These are phyloP conservation scores for Gamarada debralockiae DNA, from an alignment of 495 filamentous ascomycete species.

Conservation along the genomic window DNA sequence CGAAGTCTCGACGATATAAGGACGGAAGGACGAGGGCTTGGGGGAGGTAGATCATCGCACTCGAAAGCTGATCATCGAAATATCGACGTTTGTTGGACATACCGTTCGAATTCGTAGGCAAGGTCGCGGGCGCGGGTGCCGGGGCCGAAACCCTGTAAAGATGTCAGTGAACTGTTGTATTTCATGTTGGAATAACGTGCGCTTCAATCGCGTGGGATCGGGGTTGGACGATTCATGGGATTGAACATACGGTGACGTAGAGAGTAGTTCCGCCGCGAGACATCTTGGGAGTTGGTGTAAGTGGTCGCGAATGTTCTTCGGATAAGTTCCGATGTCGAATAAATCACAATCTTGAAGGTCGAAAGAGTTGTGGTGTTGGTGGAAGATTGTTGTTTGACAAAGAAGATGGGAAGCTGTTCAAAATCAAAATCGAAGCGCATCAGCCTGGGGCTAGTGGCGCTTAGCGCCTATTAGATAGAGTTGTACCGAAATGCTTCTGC, in stretches of 20 bases:
- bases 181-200: not conserved
- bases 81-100: conserved; percentile 54
- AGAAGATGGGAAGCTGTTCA: not conserved
- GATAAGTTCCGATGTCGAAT: not conserved
- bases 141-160: conserved; percentile 86
- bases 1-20: conserved; percentile 27
- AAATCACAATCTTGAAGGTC: not conserved
- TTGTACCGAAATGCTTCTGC: no score
- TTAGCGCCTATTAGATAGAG: no score
- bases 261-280: conserved; percentile 93
- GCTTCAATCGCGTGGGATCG: not conserved
- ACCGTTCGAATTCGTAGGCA: conserved; percentile 99
- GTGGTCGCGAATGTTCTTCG: no score
- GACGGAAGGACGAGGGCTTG: conserved; percentile 34
- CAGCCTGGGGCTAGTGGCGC: no score
- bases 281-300: conserved; percentile 47
- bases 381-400: not conserved
- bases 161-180: conserved; percentile 4
- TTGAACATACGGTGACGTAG: conserved; percentile 61
- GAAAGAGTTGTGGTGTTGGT: not conserved
- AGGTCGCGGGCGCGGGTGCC: conserved; percentile 99
- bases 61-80: conserved; percentile 41
- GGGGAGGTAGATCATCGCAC: conserved; percentile 33
- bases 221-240: not conserved
- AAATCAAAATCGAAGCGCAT: not conserved